Conservation (phyloP, 805 yeast species). For the Lipomyces yamadae region DNA sequence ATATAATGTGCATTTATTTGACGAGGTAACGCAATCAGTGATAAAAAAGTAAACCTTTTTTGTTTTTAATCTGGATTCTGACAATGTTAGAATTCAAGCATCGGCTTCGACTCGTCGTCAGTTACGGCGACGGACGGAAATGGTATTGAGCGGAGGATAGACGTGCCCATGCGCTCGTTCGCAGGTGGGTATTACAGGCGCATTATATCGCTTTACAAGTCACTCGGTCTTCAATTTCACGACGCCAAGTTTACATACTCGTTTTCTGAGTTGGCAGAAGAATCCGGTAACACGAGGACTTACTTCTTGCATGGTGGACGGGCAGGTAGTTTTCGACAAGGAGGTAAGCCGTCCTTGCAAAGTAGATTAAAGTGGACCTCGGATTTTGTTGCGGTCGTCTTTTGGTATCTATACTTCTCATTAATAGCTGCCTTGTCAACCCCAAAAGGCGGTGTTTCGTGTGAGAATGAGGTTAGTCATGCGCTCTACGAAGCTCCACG, state of each 20-base stretch:
- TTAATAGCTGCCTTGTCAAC: conserved; percentile 14
- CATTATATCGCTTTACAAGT: conserved; percentile 22
- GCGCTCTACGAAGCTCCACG: conserved; percentile 8
- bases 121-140: conserved; percentile 22
- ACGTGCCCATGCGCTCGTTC: conserved; percentile 37
- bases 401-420: conserved; percentile 29
- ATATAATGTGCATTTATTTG: conserved; percentile 33
- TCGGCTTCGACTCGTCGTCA: conserved; percentile 34
- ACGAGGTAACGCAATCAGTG: conserved; percentile 22
- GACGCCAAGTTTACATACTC: conserved; percentile 34
- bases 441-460: conserved; percentile 27
- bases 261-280: conserved; percentile 22
- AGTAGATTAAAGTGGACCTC: neutral
- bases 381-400: conserved; percentile 11
- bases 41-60: neutral
- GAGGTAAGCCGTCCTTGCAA: conserved; percentile 21
- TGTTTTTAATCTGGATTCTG: too few relatives aligned
- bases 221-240: conserved; percentile 29
- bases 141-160: conserved; percentile 26
- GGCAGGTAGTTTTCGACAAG: conserved; percentile 14
- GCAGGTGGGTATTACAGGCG: conserved; percentile 34
- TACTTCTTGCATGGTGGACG: conserved; percentile 34
- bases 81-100: conserved; percentile 7
- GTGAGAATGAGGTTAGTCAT: conserved; percentile 19
- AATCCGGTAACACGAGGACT: conserved; percentile 13